Conservation (phyloP, 2,329 filamentous ascomycete species). For the Harringtonia lauricola region DNA sequence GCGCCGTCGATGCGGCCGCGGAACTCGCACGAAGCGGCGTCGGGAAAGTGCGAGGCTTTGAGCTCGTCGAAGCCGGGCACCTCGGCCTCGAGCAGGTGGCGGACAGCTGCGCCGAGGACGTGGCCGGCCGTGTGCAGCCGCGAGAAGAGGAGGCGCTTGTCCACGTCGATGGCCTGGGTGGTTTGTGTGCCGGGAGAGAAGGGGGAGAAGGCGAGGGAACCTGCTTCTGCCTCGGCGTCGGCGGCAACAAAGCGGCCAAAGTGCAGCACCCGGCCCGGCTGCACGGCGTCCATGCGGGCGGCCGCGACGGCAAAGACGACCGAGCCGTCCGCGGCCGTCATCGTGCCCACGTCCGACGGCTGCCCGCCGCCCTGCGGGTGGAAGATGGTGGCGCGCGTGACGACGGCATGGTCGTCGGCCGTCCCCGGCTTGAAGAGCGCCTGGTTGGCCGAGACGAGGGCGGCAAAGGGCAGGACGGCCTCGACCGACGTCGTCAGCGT, state of each 20-base stretch:
- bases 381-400: conserved; percentile 59
- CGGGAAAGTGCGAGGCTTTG: conserved; percentile 63
- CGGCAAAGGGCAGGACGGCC: conserved; percentile 34
- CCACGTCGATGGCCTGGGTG: conserved; percentile 48
- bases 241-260: conserved; percentile 42
- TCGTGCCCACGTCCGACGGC: conserved; percentile 54
- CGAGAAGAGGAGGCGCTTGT: conserved; percentile 52
- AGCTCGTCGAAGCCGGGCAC: conserved; percentile 48
- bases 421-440: conserved; percentile 46
- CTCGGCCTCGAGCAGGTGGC: conserved; percentile 39
- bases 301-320: conserved; percentile 39
- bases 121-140: conserved; percentile 66
- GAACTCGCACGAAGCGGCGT: conserved; percentile 57
- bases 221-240: background rate
- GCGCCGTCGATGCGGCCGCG: conserved; percentile 53
- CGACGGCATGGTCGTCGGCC: conserved; percentile 42
- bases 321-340: conserved; percentile 26
- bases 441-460: conserved; percentile 38
- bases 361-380: conserved; percentile 67
- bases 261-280: conserved; percentile 50
- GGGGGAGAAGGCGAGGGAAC: background rate
- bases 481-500: conserved; percentile 31
- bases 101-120: conserved; percentile 57
- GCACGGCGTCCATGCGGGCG: conserved; percentile 42
- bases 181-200: conserved; percentile 30